phyloP scores from a whole-genome alignment of 495 filamentous ascomycete genomes.

The Clohesyomyces aquaticus region DNA sequence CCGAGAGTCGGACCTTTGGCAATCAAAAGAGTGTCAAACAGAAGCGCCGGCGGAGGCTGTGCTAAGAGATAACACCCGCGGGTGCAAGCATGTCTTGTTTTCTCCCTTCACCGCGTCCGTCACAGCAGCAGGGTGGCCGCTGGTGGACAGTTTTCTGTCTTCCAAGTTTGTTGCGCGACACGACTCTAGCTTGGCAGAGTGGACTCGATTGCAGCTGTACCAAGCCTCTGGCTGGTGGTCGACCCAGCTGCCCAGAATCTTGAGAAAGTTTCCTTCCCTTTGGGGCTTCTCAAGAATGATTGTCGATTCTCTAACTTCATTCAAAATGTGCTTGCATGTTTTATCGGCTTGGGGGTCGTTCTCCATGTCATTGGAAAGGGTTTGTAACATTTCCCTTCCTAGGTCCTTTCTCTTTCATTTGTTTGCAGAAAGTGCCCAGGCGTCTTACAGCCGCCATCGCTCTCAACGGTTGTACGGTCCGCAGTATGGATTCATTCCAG shows the following conservation, averaged over 20 bases:
- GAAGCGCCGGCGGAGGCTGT: slow-evolving; percentile 25
- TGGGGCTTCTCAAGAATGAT: not conserved
- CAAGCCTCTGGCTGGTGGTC: no score
- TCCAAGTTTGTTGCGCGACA: no score
- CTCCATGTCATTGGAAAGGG: no score
- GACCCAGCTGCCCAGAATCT: not conserved
- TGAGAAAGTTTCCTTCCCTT: slow-evolving; percentile 15
- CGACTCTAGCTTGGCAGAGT: slow-evolving; percentile 19
- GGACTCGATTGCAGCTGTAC: slow-evolving; percentile 3
- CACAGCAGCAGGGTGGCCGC: not conserved
- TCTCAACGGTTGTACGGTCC: slow-evolving; percentile 38
- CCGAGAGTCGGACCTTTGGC: slow-evolving; percentile 20
- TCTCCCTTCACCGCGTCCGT: not conserved
- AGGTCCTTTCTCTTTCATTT: slow-evolving; percentile 14
- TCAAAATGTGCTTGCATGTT: not conserved
- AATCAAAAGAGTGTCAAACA: slow-evolving; percentile 2
- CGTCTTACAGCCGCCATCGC: slow-evolving; percentile 13
- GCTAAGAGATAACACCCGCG: slow-evolving; percentile 22
- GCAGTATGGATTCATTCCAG: slow-evolving; percentile 21
- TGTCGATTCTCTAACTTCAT: slow-evolving; percentile 21
- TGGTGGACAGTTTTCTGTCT: no score
- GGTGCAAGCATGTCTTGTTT: not conserved
- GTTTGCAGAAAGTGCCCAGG: slow-evolving; percentile 15
- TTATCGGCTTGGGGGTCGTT: slow-evolving; percentile 1
- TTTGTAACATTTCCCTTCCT: not conserved